Evolutionary conservation across 148 eudicot genomes (phyloP).

Genomic region (Tetragonia tetragonoides): DNA sequence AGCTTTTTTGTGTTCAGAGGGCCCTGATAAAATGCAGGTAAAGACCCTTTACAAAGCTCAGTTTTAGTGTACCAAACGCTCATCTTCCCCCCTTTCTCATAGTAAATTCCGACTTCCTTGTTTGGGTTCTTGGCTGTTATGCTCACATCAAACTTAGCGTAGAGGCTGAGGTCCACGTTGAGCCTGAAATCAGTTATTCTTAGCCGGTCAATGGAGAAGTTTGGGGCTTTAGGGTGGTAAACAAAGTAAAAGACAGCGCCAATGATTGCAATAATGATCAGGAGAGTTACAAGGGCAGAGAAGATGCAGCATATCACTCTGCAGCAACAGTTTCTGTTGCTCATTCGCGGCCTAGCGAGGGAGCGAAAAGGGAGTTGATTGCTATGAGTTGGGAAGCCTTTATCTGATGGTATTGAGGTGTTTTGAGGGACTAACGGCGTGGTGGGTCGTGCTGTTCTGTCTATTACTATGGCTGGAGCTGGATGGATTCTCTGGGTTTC

Average conservation of each 20-base stretch:
- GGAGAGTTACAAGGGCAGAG: constrained; percentile 39
- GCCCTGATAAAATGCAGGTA: constrained; percentile 78
- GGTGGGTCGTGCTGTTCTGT: too few relatives aligned
- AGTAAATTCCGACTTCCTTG: constrained; percentile 79
- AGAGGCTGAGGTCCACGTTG: constrained; percentile 68
- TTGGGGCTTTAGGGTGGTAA: constrained; percentile 73
- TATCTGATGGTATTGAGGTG: constrained; percentile 2
- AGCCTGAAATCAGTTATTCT: constrained; percentile 61
- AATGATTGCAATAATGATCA: constrained; percentile 41
- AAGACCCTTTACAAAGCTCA: constrained; percentile 58
- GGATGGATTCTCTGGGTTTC: constrained; percentile 26
- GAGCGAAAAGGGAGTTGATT: neutral
- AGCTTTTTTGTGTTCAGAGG: constrained; percentile 51
- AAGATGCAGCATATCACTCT: constrained; percentile 64
- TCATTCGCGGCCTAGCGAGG: constrained; percentile 24
- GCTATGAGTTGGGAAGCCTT: neutral
- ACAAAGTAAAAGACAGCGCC: constrained; percentile 52
- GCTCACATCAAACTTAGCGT: constrained; percentile 68
- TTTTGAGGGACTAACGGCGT: neutral
- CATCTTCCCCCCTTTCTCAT: constrained; percentile 65
- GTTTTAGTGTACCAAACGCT: constrained; percentile 74
- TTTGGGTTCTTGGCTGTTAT: constrained; percentile 76
- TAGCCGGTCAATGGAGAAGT: constrained; percentile 65
- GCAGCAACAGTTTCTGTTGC: constrained; percentile 35
- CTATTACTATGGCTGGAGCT: neutral